Evolutionary conservation across 1,139 yeast genomes (phyloP), one percentile per base, ranked within the genome.

Genomic region (Saccharomycopsis crataegensis): DNA sequence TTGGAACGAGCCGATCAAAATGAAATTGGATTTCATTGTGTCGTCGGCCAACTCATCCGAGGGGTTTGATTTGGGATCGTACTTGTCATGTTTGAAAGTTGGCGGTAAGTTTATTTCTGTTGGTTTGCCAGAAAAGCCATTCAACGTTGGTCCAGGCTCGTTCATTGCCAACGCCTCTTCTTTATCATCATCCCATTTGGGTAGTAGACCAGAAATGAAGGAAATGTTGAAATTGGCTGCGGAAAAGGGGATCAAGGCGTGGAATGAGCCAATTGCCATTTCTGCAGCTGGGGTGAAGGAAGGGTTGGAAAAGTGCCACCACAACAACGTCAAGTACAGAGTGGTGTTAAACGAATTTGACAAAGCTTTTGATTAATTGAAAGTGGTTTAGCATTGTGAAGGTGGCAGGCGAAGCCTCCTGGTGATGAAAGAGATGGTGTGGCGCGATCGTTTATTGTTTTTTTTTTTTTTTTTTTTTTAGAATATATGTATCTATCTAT

Each of bases 181-280:
- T 31, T 66, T 75, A 60, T 76, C 76, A 33, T 61, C 74, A 12
- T 72, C 78, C 7, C 72, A 69, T 56, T 64, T 76, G 56, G 79
- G 79, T 22, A 66, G 67, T 55, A 72, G 70, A 63, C 60, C 55
- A 31, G 78, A 75, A 61, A 73, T 70, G 46, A 44, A 61, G 22
- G 67, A 65, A 42, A 73, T 75, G 78, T 69, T 75, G 62, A 59
- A 72, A 49, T 61, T 75, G 56, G 75, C 76, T 42, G 74, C 71
- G 31, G 68, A 72, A 40, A 66, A 73, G 57, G 64, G 66, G 36
- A 64, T 75, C 55, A 67, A 65, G 60, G 76, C 77, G 38, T 69
- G 75, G 74, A 64, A 72, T 54, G 79, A 75, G 63, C 70, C 67
- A 56, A 64, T 75, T 44, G 76, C 76, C 44, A 70, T 75, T 53